Percentiles rank a stretch among this genome's conserved stretches.
These are phyloP conservation scores for Nosema muscidifuracis DNA, from an alignment of 371 early-diverging fungal species.

Conservation along the genomic window DNA sequence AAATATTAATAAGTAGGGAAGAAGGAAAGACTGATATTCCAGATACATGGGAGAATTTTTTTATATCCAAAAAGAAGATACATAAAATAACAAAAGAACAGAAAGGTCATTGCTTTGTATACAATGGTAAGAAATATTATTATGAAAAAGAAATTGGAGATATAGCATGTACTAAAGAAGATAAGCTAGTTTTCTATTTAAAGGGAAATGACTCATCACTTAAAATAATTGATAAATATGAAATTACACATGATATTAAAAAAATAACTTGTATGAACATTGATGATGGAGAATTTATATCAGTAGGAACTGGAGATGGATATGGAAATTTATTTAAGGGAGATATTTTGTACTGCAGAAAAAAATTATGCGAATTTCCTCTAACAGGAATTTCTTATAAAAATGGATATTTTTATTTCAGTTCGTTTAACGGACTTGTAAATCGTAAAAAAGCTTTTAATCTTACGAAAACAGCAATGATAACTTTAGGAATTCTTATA, in stretches of 20 bases:
- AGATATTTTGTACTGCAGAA: not conserved
- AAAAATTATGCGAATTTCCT: constrained; percentile 37
- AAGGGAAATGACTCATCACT: constrained; percentile 13
- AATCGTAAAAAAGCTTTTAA: constrained; percentile 5
- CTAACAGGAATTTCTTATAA: constrained; percentile 47
- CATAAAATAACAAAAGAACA: constrained; percentile 40
- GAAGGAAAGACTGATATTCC: constrained; percentile 11
- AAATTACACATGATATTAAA: constrained; percentile 11
- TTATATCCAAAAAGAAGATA: constrained; percentile 20
- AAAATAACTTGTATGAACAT: constrained; percentile 44
- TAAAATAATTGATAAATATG: constrained; percentile 11
- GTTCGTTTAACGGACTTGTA: constrained; percentile 40
- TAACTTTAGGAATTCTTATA: not conserved
- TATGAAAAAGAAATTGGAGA: constrained; percentile 31
- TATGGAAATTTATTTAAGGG: constrained; percentile 22
- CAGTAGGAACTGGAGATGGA: constrained; percentile 41
- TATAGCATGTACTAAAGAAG: constrained; percentile 4
- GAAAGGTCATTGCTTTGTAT: constrained; percentile 31
- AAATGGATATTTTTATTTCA: constrained; percentile 31
- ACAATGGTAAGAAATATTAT: constrained; percentile 31
- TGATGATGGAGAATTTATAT: not conserved
- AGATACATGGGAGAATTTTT: constrained; percentile 37
- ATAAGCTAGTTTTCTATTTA: constrained; percentile 23
- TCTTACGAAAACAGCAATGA: not conserved
- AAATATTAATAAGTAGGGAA: constrained; percentile 15